Evolutionary conservation across 1,139 yeast species (phyloP).

Genomic region (Candida dubliniensis): DNA sequence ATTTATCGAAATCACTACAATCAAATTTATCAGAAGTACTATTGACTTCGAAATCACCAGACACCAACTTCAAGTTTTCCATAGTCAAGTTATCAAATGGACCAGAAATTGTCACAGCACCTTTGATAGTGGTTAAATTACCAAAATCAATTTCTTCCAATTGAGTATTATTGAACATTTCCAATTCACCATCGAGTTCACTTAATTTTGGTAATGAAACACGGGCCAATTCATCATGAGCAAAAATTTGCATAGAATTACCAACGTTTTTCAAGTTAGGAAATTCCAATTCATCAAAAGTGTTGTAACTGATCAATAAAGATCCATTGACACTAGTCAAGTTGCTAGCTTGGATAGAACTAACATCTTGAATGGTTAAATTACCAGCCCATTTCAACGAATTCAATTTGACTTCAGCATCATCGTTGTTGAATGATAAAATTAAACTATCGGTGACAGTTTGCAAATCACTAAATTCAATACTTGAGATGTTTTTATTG

Average conservation of each 20-base stretch:
- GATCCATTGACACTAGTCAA: slow-evolving; percentile 46
- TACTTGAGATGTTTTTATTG: slow-evolving; percentile 43
- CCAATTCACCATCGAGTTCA: slow-evolving; percentile 45
- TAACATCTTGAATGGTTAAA: slow-evolving; percentile 46
- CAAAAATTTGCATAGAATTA: slow-evolving; percentile 43
- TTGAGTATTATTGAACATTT: slow-evolving; percentile 43
- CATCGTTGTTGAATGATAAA: slow-evolving; percentile 45
- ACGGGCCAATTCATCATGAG: slow-evolving; percentile 42
- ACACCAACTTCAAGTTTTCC: slow-evolving; percentile 38
- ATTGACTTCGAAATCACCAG: slow-evolving; percentile 43
- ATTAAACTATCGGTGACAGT: slow-evolving; percentile 38
- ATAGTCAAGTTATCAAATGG: slow-evolving; percentile 41
- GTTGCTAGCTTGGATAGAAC: slow-evolving; percentile 29
- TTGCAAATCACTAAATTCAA: slow-evolving; percentile 38
- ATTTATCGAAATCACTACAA: slow-evolving; percentile 37
- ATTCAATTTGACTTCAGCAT: slow-evolving; percentile 40
- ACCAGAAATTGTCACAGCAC: slow-evolving; percentile 46
- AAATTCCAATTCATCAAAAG: slow-evolving; percentile 34
- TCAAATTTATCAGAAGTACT: slow-evolving; percentile 41
- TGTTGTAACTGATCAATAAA: slow-evolving; percentile 41
- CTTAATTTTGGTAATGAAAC: slow-evolving; percentile 30
- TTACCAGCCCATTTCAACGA: slow-evolving; percentile 44
- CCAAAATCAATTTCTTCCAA: slow-evolving; percentile 37
- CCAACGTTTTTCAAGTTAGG: slow-evolving; percentile 36
- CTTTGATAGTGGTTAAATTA: slow-evolving; percentile 36